Evolutionary conservation across 2,329 filamentous ascomycete genomes (phyloP).

Genomic region (Biscogniauxia marginata): DNA sequence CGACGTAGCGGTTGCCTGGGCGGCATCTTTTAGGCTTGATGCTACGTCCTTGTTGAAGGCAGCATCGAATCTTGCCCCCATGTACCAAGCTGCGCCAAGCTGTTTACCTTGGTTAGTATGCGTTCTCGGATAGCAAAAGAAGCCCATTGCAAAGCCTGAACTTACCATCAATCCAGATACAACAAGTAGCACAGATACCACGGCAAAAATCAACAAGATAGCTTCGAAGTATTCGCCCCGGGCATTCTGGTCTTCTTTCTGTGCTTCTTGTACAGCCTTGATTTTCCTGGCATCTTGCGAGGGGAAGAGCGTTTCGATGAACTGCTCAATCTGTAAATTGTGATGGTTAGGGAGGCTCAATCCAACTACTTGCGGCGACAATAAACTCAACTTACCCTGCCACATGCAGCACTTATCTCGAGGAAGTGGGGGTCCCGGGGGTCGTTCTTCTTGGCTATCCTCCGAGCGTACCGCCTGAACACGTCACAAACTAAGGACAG

Average conservation of each 20-base stretch:
- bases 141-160: slow-evolving; percentile 17
- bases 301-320: slow-evolving; percentile 92
- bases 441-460: slow-evolving; percentile 91
- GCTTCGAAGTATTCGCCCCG: slow-evolving; percentile 57
- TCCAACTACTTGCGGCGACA: neutral
- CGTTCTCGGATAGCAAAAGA: neutral
- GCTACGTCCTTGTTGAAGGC: slow-evolving; percentile 48
- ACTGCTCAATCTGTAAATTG: slow-evolving; percentile 74
- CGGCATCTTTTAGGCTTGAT: slow-evolving; percentile 36
- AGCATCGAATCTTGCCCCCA: slow-evolving; percentile 81
- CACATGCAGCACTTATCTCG: slow-evolving; percentile 87
- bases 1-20: slow-evolving; percentile 19
- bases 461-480: slow-evolving; percentile 74
- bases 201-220: slow-evolving; percentile 64
- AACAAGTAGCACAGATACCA: slow-evolving; percentile 66
- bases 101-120: slow-evolving; percentile 37
- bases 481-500: slow-evolving; percentile 75
- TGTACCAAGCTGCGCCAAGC: slow-evolving; percentile 74
- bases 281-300: slow-evolving; percentile 69
- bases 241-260: slow-evolving; percentile 40
- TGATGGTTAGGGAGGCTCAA: slow-evolving; percentile 7
- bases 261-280: slow-evolving; percentile 39
- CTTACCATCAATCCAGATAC: slow-evolving; percentile 80
- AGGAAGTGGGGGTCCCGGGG: slow-evolving; percentile 90
- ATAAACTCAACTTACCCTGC: slow-evolving; percentile 57